Evolutionary conservation across 352 stramenopile species (phyloP), one percentile per base, ranked within the genome.

Genomic region (Phytophthora vignae): DNA sequence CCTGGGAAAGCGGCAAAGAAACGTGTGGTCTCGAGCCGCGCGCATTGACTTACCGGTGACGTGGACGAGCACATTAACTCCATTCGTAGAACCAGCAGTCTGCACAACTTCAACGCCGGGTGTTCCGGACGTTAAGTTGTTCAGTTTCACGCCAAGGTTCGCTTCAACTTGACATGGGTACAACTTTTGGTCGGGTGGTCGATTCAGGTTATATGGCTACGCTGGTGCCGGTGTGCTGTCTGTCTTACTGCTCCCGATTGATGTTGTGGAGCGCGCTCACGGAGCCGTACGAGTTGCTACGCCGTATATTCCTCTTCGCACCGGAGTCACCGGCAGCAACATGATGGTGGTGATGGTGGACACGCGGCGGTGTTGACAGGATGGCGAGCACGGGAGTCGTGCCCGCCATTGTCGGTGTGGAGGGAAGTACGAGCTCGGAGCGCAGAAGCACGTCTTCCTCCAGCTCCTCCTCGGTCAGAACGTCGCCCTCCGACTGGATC

Each of bases 391-490:
- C 78, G 1, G 84, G 86, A 44, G 79, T 89, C 49, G 73, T 73
- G 22, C 79, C 78, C 3, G 83, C 87, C 76, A 90, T 90, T 19
- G 79, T 87, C 15, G 84, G 83, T 42, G 87, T 93, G 49, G 84
- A 82, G 9, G 84, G 81, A 29, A 83, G 61, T 57, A 90, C 81
- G 52, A 88, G 84, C 54, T 83, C 87, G 14, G 77, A 83, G 14
- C 85, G 83, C 69, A 91, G 59, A 44, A 76, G 63, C 8, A 94
- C 82, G 53, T 95, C 85, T 49, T 90, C 81, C 46, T 83, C 70
- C 69, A 93, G 78, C 59, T 95, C 85, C 12, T 57, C 58, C 33
- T 74, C 74, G 5, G 55, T 71, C 10, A 67, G 29, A n/a, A 73
- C 49, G 59, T 90, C 71, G 33, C 81, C 81, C 33, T 93, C 87